Evolutionary conservation across 164 flowering plant species (phyloP).

Genomic region (Chloranthus sessilifolius): DNA sequence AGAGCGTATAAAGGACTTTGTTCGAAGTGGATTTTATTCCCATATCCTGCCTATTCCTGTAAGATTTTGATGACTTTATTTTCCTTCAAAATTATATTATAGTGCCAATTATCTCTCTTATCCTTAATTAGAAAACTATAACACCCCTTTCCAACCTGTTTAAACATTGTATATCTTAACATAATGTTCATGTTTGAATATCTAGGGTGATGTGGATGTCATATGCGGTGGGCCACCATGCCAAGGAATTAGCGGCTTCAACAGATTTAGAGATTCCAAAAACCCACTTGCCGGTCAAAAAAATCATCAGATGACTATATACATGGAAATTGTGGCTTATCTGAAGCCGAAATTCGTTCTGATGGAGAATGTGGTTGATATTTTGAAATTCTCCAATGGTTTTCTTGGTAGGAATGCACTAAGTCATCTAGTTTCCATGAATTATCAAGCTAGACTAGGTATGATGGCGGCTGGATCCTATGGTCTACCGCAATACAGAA

Average conservation of each 20-base stretch:
- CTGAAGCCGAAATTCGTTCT: slow-evolving; percentile 66
- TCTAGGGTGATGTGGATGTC: slow-evolving; percentile 75
- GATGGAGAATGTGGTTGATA: slow-evolving; percentile 91
- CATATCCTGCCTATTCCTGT: slow-evolving; percentile 70
- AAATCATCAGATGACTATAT: slow-evolving; percentile 64
- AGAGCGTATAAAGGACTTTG: slow-evolving; percentile 45
- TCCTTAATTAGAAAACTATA: too few species aligned
- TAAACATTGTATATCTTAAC: too few species aligned
- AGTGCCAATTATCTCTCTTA: too few species aligned
- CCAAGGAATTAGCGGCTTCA: slow-evolving; percentile 89
- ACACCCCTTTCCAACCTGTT: too few species aligned
- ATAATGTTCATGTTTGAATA: too few species aligned
- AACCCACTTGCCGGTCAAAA: slow-evolving; percentile 59
- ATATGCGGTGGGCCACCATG: slow-evolving; percentile 98
- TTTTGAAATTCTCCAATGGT: slow-evolving; percentile 53
- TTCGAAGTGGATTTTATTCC: slow-evolving; percentile 33
- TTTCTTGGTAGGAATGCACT: slow-evolving; percentile 71
- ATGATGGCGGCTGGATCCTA: slow-evolving; percentile 83
- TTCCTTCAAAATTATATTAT: too few species aligned
- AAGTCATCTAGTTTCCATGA: slow-evolving; percentile 51
- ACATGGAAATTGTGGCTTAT: slow-evolving; percentile 65
- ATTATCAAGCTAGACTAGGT: slow-evolving; percentile 75
- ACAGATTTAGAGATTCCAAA: slow-evolving; percentile 53
- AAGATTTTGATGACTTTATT: slow-evolving; percentile 17
- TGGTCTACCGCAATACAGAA: slow-evolving; percentile 81